A percentile compares a stretch with the other conserved stretches of the same genome.
Evolutionary conservation across 306 rosid genomes (phyloP).

Genomic region (Quercus suber): DNA sequence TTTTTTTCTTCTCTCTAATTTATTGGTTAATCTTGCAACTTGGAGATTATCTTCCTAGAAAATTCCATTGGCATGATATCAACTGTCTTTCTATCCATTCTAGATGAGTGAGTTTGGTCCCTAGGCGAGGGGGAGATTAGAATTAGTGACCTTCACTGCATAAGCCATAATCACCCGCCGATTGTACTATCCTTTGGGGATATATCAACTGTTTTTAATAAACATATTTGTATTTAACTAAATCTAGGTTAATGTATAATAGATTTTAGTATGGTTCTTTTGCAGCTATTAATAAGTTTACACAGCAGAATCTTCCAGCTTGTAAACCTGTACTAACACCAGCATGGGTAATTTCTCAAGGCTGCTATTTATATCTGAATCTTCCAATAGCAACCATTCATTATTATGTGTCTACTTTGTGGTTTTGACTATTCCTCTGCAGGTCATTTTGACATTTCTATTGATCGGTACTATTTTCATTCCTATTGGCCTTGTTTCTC

Average conservation of each 20-base stretch:
- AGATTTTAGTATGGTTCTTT: slow-evolving; percentile 20
- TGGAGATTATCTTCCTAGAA: neutral
- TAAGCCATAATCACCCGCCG: no score
- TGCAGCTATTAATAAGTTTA: slow-evolving; percentile 70
- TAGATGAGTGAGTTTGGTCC: no score
- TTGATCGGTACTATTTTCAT: slow-evolving; percentile 66
- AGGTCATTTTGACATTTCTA: slow-evolving; percentile 76
- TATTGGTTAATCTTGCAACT: neutral
- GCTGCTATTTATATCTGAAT: slow-evolving; percentile 9
- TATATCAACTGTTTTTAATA: neutral
- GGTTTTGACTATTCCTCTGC: slow-evolving; percentile 34
- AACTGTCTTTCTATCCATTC: no score
- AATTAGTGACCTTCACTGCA: no score
- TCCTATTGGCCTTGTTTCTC: slow-evolving; percentile 77
- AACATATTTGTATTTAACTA: neutral
- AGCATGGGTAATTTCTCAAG: slow-evolving; percentile 62
- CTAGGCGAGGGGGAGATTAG: no score
- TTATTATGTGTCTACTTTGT: slow-evolving; percentile 1
- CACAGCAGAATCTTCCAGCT: slow-evolving; percentile 93
- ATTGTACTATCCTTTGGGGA: no score
- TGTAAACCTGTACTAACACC: slow-evolving; percentile 95
- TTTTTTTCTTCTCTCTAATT: neutral
- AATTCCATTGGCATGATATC: neutral
- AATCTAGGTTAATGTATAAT: neutral
- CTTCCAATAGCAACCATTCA: slow-evolving; percentile 14